phyloP scores from a whole-genome alignment of 2,329 filamentous ascomycete genomes.

The Scortechinia acanthostroma region DNA sequence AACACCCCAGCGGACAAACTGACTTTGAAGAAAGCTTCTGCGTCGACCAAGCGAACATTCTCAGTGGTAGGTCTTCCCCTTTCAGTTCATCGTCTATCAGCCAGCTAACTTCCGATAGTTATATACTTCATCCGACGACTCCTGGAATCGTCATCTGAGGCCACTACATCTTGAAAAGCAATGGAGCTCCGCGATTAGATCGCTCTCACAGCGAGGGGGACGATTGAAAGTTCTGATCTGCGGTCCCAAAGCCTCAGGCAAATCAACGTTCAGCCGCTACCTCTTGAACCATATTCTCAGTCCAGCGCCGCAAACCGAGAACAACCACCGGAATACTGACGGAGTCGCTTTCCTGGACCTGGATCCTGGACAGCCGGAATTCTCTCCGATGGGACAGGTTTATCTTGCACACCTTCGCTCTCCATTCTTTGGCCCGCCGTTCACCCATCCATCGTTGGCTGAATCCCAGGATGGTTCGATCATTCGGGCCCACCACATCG shows the following conservation, averaged over 20 bases:
- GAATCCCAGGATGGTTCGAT: slow-evolving; percentile 21
- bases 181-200: slow-evolving; percentile 31
- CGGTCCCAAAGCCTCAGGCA: slow-evolving; percentile 46
- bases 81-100: not conserved
- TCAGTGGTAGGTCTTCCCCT: slow-evolving; percentile 22
- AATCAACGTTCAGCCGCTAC: slow-evolving; percentile 49
- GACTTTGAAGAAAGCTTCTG: slow-evolving; percentile 14
- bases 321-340: slow-evolving; percentile 16
- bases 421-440: slow-evolving; percentile 45
- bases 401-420: slow-evolving; percentile 41
- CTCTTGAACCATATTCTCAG: slow-evolving; percentile 44
- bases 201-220: slow-evolving; percentile 26
- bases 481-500: slow-evolving; percentile 42
- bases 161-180: slow-evolving; percentile 30
- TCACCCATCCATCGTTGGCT: slow-evolving; percentile 35
- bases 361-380: slow-evolving; percentile 51
- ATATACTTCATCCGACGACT: slow-evolving; percentile 28
- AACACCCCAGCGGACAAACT: slow-evolving; percentile 19
- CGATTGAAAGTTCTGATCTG: slow-evolving; percentile 35
- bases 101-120: slow-evolving; percentile 18
- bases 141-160: slow-evolving; percentile 25
- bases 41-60: slow-evolving; percentile 19
- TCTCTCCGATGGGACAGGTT: slow-evolving; percentile 46
- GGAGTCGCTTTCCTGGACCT: slow-evolving; percentile 47
- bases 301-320: slow-evolving; percentile 19